Conservation (phyloP, 768 basidiomycete genomes). For the Mycena latifolia region DNA sequence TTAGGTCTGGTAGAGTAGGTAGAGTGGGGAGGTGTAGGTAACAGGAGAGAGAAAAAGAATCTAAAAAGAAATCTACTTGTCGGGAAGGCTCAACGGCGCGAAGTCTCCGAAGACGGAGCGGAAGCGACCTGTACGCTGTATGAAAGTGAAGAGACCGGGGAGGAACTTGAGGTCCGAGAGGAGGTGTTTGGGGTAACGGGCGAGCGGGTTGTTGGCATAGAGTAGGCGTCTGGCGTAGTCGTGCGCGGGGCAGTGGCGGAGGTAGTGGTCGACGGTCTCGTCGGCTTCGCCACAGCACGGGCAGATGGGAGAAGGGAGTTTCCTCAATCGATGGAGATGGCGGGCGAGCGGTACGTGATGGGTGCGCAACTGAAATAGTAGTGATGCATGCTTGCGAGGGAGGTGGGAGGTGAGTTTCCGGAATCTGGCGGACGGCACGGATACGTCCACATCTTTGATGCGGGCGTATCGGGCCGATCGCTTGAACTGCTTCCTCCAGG, state of each 20-base stretch:
- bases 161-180: neutral
- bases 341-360: neutral
- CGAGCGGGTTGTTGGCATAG: neutral
- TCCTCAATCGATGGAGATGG: neutral
- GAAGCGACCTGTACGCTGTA: neutral
- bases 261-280: constrained; percentile 7
- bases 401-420: neutral
- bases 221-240: neutral
- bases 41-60: neutral
- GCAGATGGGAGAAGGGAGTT: neutral
- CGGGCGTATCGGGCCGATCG: neutral
- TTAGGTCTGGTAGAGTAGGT: too few species aligned
- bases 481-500: neutral
- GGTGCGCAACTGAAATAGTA: neutral
- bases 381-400: neutral
- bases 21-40: neutral
- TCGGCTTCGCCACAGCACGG: neutral
- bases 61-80: constrained; percentile 4
- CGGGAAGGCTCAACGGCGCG: neutral
- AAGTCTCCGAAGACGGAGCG: constrained; percentile 8
- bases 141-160: neutral
- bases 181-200: neutral
- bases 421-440: neutral
- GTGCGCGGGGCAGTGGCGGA: neutral
- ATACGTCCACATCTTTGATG: neutral